Percentiles rank a stretch among this genome's conserved stretches.
Conservation (phyloP, 116 monocot species). For the Papilionanthe hybrid region DNA sequence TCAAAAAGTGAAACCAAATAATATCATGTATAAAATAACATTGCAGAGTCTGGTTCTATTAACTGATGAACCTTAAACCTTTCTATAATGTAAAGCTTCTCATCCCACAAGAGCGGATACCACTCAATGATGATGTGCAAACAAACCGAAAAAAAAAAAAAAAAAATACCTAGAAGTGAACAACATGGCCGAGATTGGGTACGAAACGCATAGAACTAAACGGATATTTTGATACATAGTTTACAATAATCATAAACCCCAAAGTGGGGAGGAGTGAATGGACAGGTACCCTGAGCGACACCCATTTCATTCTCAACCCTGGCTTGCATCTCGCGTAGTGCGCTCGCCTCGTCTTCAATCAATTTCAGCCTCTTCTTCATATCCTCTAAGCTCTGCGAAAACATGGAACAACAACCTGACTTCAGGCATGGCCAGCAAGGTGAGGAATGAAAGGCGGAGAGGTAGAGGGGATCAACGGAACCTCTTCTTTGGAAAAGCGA, state of each 20-base stretch:
- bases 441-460: slow-evolving; percentile 1
- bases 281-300: slow-evolving; percentile 26
- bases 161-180: background rate
- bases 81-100: background rate
- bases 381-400: slow-evolving; percentile 28
- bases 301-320: slow-evolving; percentile 49
- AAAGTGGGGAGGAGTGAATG: background rate
- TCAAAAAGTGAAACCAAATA: background rate
- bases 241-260: background rate
- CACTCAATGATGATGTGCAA: background rate
- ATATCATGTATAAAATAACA: background rate
- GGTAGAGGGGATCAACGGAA: background rate
- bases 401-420: background rate
- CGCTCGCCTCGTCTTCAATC: slow-evolving; percentile 44
- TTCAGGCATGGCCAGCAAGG: slow-evolving; percentile 3
- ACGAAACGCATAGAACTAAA: background rate
- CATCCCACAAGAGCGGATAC: background rate
- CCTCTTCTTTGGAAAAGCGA: slow-evolving; percentile 20
- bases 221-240: background rate
- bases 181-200: background rate
- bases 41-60: background rate
- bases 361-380: slow-evolving; percentile 40
- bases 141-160: background rate
- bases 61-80: background rate
- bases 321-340: slow-evolving; percentile 43